Evolutionary conservation across 495 filamentous ascomycete species (phyloP), one percentile per base, ranked within the genome.

Genomic region (Astrothelium subdiscretum): DNA sequence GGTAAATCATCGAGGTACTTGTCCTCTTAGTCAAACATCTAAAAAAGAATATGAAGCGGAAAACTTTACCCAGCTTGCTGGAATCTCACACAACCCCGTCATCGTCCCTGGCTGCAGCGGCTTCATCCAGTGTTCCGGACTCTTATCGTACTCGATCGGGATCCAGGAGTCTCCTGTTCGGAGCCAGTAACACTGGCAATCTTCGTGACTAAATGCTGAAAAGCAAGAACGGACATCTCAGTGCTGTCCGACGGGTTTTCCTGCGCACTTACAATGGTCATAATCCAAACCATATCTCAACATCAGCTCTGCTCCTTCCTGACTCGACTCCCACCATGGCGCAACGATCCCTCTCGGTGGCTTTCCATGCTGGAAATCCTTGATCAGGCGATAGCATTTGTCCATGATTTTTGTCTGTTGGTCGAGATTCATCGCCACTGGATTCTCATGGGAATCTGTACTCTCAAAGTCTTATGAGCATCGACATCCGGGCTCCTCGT

Each of bases 381-480:
- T 87, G 24, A 92, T 77, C 68, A 90, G 77, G 31, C 78, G 78
- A 72, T 85, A 90, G 0, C 86, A 90, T 73, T 90, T 88, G 65
- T 90, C 87, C 18, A 92, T 78, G 51, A 91, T 83, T 42, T 84
- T 86, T 2, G 80, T 80, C 69, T 91, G 88, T 70, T 91, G 88
- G 68, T 88, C 85, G 38, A 85, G 72, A 13, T 76, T 86, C 87
- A 92, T 89, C 57, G 81, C 79, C 10, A 77, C 75, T 0, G 87
- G 87, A 62, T 90, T 91, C 72, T 92, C 88, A 68, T 91, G 88
- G 3, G 79, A 83, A 71, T 92, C 48, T 54, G 15, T n/a, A 11
- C 20, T 24, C 11, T 24, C 20, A 12, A 15, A 11, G 20, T 54
- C 48, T 11, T 20, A 27, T 54, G 5, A 48, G 42, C 42, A 48